These are phyloP conservation scores for Choanephora cucurbitarum DNA, from an alignment of 371 early-diverging fungal genomes.

Conservation along the genomic window DNA sequence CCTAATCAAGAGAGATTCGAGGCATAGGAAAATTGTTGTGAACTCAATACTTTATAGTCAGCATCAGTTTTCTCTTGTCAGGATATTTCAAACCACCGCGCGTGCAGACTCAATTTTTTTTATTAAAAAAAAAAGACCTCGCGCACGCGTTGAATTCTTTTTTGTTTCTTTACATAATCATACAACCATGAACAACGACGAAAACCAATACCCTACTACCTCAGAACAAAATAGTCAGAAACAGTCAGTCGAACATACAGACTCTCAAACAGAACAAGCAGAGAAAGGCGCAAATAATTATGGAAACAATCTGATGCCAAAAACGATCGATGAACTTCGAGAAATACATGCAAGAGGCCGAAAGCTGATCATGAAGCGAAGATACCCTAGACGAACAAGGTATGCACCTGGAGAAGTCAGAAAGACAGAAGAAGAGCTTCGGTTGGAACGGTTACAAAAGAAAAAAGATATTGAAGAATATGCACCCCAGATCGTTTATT, in stretches of 20 bases:
- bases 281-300: slow-evolving; percentile 1
- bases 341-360: slow-evolving; percentile 9
- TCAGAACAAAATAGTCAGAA: no score
- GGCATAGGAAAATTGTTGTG: no score
- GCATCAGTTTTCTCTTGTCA: no score
- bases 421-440: slow-evolving; percentile 10
- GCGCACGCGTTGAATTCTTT: no score
- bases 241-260: neutral
- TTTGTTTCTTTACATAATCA: no score
- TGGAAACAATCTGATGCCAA: slow-evolving; percentile 5
- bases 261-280: slow-evolving; percentile 14
- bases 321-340: slow-evolving; percentile 14
- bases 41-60: no score
- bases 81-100: no score
- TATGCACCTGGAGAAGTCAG: neutral
- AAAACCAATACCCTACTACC: neutral
- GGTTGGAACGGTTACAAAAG: slow-evolving; percentile 15
- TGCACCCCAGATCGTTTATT: slow-evolving; percentile 59
- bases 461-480: slow-evolving; percentile 52
- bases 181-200: no score
- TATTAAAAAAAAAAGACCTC: no score
- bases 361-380: neutral
- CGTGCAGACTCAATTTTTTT: no score
- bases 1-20: no score
- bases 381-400: neutral